These are phyloP conservation scores for Candida nonsorbophila DNA, from an alignment of 805 yeast species.

Conservation along the genomic window DNA sequence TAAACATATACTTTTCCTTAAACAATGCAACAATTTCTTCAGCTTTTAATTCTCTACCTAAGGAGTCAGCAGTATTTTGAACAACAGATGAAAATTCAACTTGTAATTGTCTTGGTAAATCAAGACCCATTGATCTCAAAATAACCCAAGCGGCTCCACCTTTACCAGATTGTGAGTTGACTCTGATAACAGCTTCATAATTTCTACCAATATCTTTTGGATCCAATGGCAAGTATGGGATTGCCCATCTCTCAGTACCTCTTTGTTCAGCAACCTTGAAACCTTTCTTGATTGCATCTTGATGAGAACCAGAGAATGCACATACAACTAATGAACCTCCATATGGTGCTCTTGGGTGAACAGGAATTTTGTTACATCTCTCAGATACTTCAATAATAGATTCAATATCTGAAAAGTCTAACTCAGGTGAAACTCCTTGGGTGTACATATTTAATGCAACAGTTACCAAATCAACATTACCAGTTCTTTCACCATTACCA, in stretches of 20 bases:
- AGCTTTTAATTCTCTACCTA: conserved; percentile 66
- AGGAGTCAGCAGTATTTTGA: conserved; percentile 56
- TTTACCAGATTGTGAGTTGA: conserved; percentile 82
- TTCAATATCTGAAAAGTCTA: conserved; percentile 67
- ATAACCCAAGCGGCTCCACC: conserved; percentile 87
- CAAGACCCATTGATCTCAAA: conserved; percentile 64
- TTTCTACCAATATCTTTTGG: conserved; percentile 78
- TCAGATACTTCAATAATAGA: conserved; percentile 65
- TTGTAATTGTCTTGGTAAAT: conserved; percentile 68
- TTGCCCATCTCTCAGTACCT: conserved; percentile 45
- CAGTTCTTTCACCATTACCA: conserved; percentile 84
- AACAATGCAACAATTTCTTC: conserved; percentile 59
- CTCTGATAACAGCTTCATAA: conserved; percentile 79
- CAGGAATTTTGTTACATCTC: conserved; percentile 72
- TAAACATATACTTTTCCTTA: conserved; percentile 47
- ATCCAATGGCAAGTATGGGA: conserved; percentile 76
- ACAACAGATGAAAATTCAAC: conserved; percentile 61
- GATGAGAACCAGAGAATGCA: conserved; percentile 74
- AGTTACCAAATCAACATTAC: conserved; percentile 74
- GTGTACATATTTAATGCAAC: conserved; percentile 75
- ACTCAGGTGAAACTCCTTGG: conserved; percentile 66
- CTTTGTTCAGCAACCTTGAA: conserved; percentile 46
- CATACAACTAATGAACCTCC: conserved; percentile 75
- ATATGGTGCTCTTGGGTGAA: conserved; percentile 73
- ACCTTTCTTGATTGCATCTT: conserved; percentile 68